Evolutionary conservation across 2,329 filamentous ascomycete genomes (phyloP), one percentile per base, ranked within the genome.

Genomic region (Claviceps africana): DNA sequence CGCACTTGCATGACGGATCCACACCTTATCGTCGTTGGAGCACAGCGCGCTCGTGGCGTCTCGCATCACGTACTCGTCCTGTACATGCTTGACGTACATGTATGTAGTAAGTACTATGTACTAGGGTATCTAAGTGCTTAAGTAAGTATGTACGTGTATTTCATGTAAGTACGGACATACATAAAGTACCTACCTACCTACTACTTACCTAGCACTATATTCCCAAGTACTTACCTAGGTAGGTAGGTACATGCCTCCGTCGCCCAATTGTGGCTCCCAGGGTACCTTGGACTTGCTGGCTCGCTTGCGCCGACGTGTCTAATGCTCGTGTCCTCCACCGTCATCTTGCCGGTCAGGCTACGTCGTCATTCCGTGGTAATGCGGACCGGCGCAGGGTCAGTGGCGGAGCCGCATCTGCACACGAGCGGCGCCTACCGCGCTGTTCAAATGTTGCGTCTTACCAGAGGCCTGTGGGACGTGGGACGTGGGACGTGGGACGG

Each of bases 21-120:
- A 52, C 40, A 21, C 40, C 28, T 10, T 30, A 50, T 30, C 28
- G 28, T 48, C 13, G 6, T 10, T 28, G 33, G 43, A 44, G 50
- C 40, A 48, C 52, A 54, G 48, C 19, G 25, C 31, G 19, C 52
- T 54, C 48, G 48, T 54, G 52, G 52, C 52, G 52, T 54, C 52
- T 54, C 44, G 52, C 52, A 45, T 43, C 50, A 17, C 21, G 33
- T 42, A 48, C 40, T 4, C 21, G 42, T 43, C 21, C 39, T 17
- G 39, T 10, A 10, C 19, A 11, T 4, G 0, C 11, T 11, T 22
- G n/a, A n/a, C n/a, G n/a, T n/a, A n/a, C n/a, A n/a, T n/a, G n/a
- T n/a, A n/a, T n/a, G n/a, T n/a, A n/a, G n/a, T n/a, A n/a, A n/a
- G n/a, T n/a, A n/a, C n/a, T n/a, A n/a, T n/a, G n/a, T n/a, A n/a